Base-by-base conservation (phyloP, 73 alveolate species). In the Paramecium sexaurelia region DNA sequence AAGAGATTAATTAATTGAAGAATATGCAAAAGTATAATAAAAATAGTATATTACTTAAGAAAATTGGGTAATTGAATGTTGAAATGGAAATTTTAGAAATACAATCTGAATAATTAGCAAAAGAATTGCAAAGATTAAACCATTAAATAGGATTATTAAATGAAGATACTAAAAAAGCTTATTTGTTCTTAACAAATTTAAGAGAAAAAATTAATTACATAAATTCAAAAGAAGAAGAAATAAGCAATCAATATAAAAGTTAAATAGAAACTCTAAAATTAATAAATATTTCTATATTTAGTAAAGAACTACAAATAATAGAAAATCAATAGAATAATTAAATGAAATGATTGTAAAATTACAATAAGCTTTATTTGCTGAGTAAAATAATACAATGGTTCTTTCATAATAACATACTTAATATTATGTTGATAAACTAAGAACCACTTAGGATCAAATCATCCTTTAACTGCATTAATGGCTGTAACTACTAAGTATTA, bases 41-140 rank as follows among this genome's bases (percentile, higher is more conserved):
- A 41, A 41, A 22, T 15, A 4, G 40, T 78, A 39, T 24, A 5
- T 5, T 51, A 51, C 15, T 6, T 24, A 13, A 78, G 90, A 78
- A 39, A 78, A 78, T 78, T 43, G 90, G 90, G 6, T n/a, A 78
- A 41, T 40, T 78, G 45, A 78, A 78, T 78, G 90, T 78, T 19
- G 90, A 78, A 11, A 78, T 78, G 6, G 90, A 78, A 40, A 78
- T 78, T 6, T 41, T 78, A 45, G 90, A 78, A 40, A 29, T 29
- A 29, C 36, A 78, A 78, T 19, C 55, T 0, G 90, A 78, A 3
- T 41, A 78, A 24, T 32, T 78, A 9, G 68, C 75, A 7, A 39
- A 1, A 29, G 68, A 78, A 39, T 45, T 78, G 13, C 26, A 78
- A 78, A 26, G 61, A 39, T 5, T 40, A 7, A 78, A 78, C 13